These are phyloP conservation scores for Cubamyces lactineus DNA, from an alignment of 768 basidiomycete genomes.

Conservation along the genomic window DNA sequence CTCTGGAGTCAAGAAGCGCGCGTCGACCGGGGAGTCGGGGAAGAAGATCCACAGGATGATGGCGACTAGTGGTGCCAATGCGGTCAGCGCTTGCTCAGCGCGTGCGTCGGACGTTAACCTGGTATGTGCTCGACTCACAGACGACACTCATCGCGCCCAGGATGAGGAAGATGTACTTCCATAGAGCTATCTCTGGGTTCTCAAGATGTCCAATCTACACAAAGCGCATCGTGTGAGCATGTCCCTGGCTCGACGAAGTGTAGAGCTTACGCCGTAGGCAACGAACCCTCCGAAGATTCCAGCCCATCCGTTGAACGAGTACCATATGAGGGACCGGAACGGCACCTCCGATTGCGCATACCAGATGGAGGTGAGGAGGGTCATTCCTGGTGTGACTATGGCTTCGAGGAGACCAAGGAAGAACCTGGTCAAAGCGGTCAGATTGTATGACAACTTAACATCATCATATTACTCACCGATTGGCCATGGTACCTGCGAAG, in stretches of 20 bases:
- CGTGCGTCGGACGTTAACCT: neutral
- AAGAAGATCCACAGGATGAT: conserved; percentile 37
- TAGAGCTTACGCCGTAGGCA: conserved; percentile 19
- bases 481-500: conserved; percentile 20
- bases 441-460: neutral
- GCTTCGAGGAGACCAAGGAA: conserved; percentile 27
- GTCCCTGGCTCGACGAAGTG: too few species aligned
- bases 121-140: conserved; percentile 5
- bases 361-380: conserved; percentile 25
- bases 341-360: conserved; percentile 26
- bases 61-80: conserved; percentile 5
- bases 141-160: conserved; percentile 21
- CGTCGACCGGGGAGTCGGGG: conserved; percentile 41
- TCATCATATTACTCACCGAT: conserved; percentile 4
- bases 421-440: conserved; percentile 3
- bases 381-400: conserved; percentile 25
- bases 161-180: conserved; percentile 29
- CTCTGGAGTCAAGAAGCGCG: conserved; percentile 35
- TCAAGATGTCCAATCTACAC: conserved; percentile 21
- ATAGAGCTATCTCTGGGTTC: conserved; percentile 18
- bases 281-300: conserved; percentile 27
- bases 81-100: neutral
- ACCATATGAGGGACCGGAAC: conserved; percentile 26
- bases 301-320: conserved; percentile 28
- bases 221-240: neutral